These are phyloP conservation scores for Elongisporangium undulatum DNA, from an alignment of 352 stramenopile species.

Conservation along the genomic window DNA sequence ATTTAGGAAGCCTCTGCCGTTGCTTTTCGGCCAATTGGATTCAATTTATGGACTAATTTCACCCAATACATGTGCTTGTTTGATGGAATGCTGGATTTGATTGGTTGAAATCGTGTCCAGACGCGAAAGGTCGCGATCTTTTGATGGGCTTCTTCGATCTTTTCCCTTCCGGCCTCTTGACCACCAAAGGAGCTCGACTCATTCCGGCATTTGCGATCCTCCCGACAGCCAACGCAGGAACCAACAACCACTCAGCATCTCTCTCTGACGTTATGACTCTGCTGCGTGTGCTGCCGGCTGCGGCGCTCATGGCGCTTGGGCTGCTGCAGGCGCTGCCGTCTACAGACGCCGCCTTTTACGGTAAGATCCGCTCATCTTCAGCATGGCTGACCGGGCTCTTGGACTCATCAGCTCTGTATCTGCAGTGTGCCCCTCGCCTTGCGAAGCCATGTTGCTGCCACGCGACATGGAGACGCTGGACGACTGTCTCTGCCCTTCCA, in stretches of 20 bases:
- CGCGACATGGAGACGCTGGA: constrained; percentile 78
- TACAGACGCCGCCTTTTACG: constrained; percentile 33
- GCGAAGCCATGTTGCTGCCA: constrained; percentile 71
- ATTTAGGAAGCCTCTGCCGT: constrained; percentile 32
- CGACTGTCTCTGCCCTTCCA: constrained; percentile 56
- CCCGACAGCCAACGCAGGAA: background rate
- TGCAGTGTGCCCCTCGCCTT: constrained; percentile 57
- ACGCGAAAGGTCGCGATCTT: constrained; percentile 18
- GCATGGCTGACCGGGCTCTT: background rate
- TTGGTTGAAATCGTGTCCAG: constrained; percentile 10
- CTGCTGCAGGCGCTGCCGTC: constrained; percentile 9
- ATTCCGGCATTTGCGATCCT: background rate
- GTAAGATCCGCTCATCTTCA: constrained; percentile 1
- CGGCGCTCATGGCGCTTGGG: constrained; percentile 10
- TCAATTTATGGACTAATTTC: constrained; percentile 10
- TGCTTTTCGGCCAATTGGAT: constrained; percentile 21
- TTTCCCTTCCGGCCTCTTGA: background rate
- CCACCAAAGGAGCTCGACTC: background rate
- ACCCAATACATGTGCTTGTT: constrained; percentile 2
- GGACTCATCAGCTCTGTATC: background rate
- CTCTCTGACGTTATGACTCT: constrained; percentile 11
- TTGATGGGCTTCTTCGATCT: background rate
- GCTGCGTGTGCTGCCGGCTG: constrained; percentile 8
- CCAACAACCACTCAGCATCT: background rate
- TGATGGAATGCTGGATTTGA: background rate